Percentiles rank a stretch among this genome's conserved stretches.
Conservation (phyloP, 2,329 filamentous ascomycete species). For the Cladobotryum mycophilum region DNA sequence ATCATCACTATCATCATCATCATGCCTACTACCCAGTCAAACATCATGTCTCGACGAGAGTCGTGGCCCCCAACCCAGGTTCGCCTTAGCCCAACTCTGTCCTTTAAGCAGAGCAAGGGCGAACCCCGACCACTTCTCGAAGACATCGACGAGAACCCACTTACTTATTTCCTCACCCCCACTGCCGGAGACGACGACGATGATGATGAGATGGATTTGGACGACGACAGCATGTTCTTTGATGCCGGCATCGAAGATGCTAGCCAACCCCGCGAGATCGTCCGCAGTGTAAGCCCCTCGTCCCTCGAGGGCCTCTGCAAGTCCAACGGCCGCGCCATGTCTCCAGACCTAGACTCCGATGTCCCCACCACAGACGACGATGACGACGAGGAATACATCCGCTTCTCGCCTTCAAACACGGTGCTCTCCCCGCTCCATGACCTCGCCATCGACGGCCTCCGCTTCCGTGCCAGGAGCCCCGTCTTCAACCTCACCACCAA, state of each 20-base stretch:
- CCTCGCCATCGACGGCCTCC: constrained; percentile 32
- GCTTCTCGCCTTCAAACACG: constrained; percentile 36
- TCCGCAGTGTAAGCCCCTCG: constrained; percentile 52
- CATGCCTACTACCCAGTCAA: constrained; percentile 30
- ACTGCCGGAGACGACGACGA: constrained; percentile 37
- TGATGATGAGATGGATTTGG: constrained; percentile 33
- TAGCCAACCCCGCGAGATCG: constrained; percentile 37
- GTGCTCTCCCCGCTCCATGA: constrained; percentile 38
- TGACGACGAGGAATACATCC: constrained; percentile 46
- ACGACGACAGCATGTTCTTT: constrained; percentile 43
- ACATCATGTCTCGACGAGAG: constrained; percentile 33
- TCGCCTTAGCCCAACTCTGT: constrained; percentile 37
- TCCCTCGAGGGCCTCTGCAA: constrained; percentile 46
- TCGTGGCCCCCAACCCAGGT: constrained; percentile 50
- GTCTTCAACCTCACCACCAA: constrained; percentile 25
- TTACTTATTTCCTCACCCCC: constrained; percentile 51
- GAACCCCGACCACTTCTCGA: constrained; percentile 39
- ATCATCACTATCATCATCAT: neutral
- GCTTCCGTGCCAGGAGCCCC: constrained; percentile 25
- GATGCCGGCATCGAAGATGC: constrained; percentile 53
- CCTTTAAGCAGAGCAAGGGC: constrained; percentile 26
- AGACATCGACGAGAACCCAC: constrained; percentile 46
- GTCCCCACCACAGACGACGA: constrained; percentile 40
- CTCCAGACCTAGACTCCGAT: constrained; percentile 35
- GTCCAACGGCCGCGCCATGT: constrained; percentile 26